Evolutionary conservation across 495 filamentous ascomycete species (phyloP), one percentile per base, ranked within the genome.

Genomic region (Penicillium silybi): DNA sequence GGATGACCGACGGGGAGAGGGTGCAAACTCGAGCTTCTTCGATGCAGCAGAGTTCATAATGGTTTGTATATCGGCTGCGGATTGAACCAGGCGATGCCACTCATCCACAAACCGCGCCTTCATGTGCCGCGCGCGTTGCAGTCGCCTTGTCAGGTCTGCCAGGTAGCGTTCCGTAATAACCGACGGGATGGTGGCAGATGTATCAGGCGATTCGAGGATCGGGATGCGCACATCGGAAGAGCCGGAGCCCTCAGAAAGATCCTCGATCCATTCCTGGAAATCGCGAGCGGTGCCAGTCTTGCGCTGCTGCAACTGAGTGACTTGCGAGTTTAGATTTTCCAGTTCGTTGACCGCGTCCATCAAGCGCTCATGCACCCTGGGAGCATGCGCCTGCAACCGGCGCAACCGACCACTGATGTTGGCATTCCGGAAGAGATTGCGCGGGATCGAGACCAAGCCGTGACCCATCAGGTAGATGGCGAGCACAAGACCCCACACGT

Each of bases 401-500:
- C 83, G 81, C 38, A 98, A 64, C 42, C 84, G 80, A 41, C 79
- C 80, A 61, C 85, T 86, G 45, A 87, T 78, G 57, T 84, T 87
- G 13, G 90, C 84, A 59, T 87, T 87, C 41, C 84, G 81, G 63
- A 91, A 85, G 1, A 98, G 68, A 16, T 80, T 79, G 57, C 92
- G 80, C 6, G 93, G 93, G 41, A 97, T 87, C 11, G 93, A 86
- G 38, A 98, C 93, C 34, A 97, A 74, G 9, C 93, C 93, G 59
- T 98, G 92, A 6, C 93, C 93, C 93, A 98, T 97, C 18, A 98
- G 78, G 62, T 92, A 96, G 50, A 97, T 96, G 15, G 90, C 93
- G 49, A 97, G 74, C 3, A 90, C 73, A 57, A 98, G 76, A 54
- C 90, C 90, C 87, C 91, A 97, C 56, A 89, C 86, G 69, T 98